phyloP scores from a whole-genome alignment of 176 grass and related monocot species.

The Raddia distichophylla region DNA sequence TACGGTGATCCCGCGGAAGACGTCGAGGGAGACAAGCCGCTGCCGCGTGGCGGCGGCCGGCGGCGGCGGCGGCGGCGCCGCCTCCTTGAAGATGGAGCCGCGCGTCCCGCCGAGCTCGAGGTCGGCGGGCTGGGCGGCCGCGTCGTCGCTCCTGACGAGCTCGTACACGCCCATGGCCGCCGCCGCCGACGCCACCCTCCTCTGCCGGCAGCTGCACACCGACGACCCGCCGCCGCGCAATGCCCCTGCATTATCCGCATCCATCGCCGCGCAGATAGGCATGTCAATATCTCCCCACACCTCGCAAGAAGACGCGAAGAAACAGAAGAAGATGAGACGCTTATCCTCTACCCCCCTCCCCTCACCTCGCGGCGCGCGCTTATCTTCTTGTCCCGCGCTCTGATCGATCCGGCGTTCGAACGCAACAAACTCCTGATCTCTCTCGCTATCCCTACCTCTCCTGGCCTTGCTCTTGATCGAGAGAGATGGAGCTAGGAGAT shows the following conservation, averaged over 20 bases:
- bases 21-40: slow-evolving; percentile 82
- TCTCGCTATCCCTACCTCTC: neutral
- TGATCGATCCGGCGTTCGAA: neutral
- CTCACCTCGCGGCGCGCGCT: neutral
- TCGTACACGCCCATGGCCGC: slow-evolving; percentile 49
- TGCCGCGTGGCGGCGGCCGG: slow-evolving; percentile 21
- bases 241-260: slow-evolving; percentile 32
- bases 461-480: neutral
- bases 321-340: neutral
- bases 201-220: slow-evolving; percentile 38
- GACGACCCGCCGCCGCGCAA: neutral
- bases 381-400: neutral
- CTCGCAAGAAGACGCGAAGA: neutral
- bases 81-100: neutral
- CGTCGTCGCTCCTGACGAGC: slow-evolving; percentile 52
- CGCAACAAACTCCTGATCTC: slow-evolving; percentile 25
- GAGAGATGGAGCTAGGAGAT: no score
- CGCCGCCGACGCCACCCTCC: neutral
- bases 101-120: slow-evolving; percentile 32
- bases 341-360: neutral
- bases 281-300: no score
- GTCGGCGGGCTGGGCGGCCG: slow-evolving; percentile 19
- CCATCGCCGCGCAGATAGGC: neutral
- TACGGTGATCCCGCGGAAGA: slow-evolving; percentile 91
- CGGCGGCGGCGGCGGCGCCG: neutral